Evolutionary conservation across 768 basidiomycete genomes (phyloP), one percentile per base, ranked within the genome.

Genomic region (Lentinula lateritia): DNA sequence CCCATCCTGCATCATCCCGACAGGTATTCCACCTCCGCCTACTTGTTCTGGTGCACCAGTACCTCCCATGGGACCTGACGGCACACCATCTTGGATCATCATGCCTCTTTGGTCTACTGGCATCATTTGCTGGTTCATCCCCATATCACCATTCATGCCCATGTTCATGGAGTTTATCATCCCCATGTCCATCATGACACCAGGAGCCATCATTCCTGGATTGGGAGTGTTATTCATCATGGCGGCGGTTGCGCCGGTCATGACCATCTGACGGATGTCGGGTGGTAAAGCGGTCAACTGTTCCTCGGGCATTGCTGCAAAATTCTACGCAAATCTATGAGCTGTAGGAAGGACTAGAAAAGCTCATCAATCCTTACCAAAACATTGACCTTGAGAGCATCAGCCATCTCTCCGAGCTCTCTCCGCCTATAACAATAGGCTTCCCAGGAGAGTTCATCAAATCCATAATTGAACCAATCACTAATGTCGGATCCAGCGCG

Each of bases 401-500:
- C 85, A 0, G 89, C 90, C 60, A 90, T 79, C 61, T 93, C 92
- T 2, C 90, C 88, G 55, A 93, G 71, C 61, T 93, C 90, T 45
- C 90, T 81, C 67, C 93, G 80, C 67, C 92, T 83, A 72, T 91
- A 89, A 67, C 89, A 92, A 68, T 96, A 99, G 45, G 88, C 88
- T 69, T 93, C 92, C 94, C 95, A 99, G 38, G 90, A 91, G 15
- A 92, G 82, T 74, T 99, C 97, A 73, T 99, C 97, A 69, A 98
- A 98, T 0, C 97, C 97, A 67, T 97, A 98, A 74, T 99, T 98
- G 76, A 99, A 99, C 90, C 95, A 99, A 76, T 98, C 95, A 66
- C 91, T 90, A 63, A 97, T 80, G 76, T 97, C 94, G 4, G 92
- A 88, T 38, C 97, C 97, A 7, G 95, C 90, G 62, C 87, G 76